These are phyloP conservation scores for Fusarium subtropicale DNA, from an alignment of 2,329 filamentous ascomycete species.

Conservation along the genomic window DNA sequence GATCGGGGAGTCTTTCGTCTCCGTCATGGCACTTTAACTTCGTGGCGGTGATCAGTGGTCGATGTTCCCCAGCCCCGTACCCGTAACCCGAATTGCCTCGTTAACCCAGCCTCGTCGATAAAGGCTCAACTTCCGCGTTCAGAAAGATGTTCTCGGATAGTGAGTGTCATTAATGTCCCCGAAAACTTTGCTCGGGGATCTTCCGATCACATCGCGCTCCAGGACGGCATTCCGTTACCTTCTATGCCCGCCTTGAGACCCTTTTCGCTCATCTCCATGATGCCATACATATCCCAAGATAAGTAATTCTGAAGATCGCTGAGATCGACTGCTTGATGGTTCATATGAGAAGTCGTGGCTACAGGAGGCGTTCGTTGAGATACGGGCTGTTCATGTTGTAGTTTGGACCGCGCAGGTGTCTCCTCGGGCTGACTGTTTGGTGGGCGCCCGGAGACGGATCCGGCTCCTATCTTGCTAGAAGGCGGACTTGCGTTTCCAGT, in stretches of 20 bases:
- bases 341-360: conserved; percentile 46
- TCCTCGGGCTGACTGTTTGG: conserved; percentile 31
- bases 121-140: background rate
- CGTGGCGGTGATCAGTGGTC: conserved; percentile 21
- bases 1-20: conserved; percentile 13
- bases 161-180: background rate
- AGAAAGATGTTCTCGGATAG: background rate
- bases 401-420: conserved; percentile 47
- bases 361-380: conserved; percentile 41
- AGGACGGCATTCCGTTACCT: conserved; percentile 50
- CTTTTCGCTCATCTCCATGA: conserved; percentile 56
- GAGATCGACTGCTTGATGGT: conserved; percentile 52
- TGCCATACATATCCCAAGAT: conserved; percentile 57
- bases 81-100: conserved; percentile 27
- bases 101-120: conserved; percentile 3
- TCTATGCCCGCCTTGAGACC: conserved; percentile 53
- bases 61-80: conserved; percentile 30
- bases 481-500: conserved; percentile 33
- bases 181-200: background rate
- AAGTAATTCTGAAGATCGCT: conserved; percentile 55
- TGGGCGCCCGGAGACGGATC: conserved; percentile 27
- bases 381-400: conserved; percentile 55
- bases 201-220: conserved; percentile 42
- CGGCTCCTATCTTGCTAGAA: conserved; percentile 25
- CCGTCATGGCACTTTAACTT: conserved; percentile 22